Base-by-base conservation (phyloP, 805 yeast genomes). In the Zygoascus ofunaensis region DNA sequence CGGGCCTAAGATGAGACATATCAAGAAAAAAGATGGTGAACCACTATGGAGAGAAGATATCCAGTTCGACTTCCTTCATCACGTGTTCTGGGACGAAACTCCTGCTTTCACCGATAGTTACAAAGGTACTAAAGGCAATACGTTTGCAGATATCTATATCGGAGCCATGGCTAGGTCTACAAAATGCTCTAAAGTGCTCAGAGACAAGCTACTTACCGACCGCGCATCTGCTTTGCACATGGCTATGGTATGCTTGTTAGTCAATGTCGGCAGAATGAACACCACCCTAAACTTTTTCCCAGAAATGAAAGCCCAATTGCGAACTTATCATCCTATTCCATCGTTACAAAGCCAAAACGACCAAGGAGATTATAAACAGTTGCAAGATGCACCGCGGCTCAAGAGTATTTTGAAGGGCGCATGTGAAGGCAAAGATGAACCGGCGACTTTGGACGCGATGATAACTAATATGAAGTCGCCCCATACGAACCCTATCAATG, bases 271-370 rank as follows among this genome's bases (percentile, higher is more conserved):
- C 7, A 71, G 97, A 49, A 78, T 90, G 79, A 90, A 90, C 66
- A 90, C 98, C 2, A 90, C 97, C 2, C 80, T 90, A 42, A 90
- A 90, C 64, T 67, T 90, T 59, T 95, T 87, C 45, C 86, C 94
- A 19, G 97, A 87, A 57, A 90, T 90, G 97, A 81, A 87, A 54
- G 86, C 95, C 0, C 90, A 87, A 52, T 71, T 90, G 50, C 72
- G 98, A 56, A 89, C 97, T 0, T 90, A 84, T 59, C 97, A 90
- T 64, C 83, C 95, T 10, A 86, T 90, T 28, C 98, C 98, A 0
- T 78, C 87, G 8, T 68, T 90, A 36, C 97, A 90, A 60, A 78
- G 82, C 2, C 77, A 75, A 46, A 72, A 81, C 15, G 74, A 70
- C 43, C 64, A 64, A 38, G 60, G 71, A 12, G 74, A 74, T 37